Conservation (phyloP, 441 rosid species). For the Biscutella laevigata region DNA sequence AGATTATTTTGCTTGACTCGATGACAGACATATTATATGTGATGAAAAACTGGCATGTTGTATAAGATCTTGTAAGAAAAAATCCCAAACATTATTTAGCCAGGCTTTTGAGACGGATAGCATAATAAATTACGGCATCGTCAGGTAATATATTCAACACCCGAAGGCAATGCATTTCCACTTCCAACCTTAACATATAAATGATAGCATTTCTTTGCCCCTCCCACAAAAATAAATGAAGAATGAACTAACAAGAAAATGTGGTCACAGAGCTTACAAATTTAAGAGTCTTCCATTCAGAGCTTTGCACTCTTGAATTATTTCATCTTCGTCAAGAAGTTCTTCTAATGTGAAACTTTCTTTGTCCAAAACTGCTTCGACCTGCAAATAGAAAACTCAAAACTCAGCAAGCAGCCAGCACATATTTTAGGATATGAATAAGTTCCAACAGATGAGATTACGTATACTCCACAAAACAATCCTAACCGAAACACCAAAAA, state of each 20-base stretch:
- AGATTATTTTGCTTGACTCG: neutral
- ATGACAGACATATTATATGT: neutral
- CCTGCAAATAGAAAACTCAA: constrained; percentile 33
- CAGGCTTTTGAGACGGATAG: neutral
- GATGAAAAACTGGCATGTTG: neutral
- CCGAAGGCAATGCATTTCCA: neutral
- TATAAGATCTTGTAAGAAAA: no score
- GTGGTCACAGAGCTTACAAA: constrained; percentile 42
- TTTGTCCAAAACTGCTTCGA: constrained; percentile 88
- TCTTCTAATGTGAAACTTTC: constrained; percentile 76
- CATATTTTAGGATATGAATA: neutral
- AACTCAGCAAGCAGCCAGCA: neutral
- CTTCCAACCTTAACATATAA: neutral
- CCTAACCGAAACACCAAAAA: neutral
- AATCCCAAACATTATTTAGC: no score
- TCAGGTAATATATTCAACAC: neutral
- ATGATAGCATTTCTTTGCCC: neutral
- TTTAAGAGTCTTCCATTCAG: constrained; percentile 78
- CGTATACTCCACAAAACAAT: neutral
- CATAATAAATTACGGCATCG: neutral
- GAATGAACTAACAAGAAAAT: neutral
- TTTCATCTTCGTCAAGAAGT: constrained; percentile 94
- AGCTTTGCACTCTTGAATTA: constrained; percentile 97
- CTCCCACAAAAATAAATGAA: neutral
- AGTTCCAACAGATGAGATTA: neutral